Base-by-base conservation (phyloP, 2,329 filamentous ascomycete genomes). In the Botrytis porri region DNA sequence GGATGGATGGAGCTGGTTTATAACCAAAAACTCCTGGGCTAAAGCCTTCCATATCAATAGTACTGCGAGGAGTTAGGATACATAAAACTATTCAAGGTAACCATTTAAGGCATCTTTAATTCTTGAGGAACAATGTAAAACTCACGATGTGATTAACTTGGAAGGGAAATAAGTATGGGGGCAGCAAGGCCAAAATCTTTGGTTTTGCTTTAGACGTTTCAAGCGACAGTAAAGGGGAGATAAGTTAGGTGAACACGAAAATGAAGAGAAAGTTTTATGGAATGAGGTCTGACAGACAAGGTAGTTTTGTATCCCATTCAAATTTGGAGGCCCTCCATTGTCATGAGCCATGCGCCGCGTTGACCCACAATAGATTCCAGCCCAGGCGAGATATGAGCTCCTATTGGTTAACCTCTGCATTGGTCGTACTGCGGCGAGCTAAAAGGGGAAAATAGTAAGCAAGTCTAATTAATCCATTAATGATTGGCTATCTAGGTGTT, bases 251-350 rank as follows among this genome's bases (percentile, higher is more conserved):
- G 64, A 35, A 54, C 8, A 66, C 32, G 22, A 51, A 67, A 22
- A 14, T 39, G 48, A 54, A 54, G 43, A 35, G 18, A 48, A 48
- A 65, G 20, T 64, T 10, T 43, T n/a, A 12, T 22, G 32, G 20
- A 20, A 37, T n/a, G 22, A 66, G n/a, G 32, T 66, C 45, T 66
- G 32, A 66, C 22, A 66, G 35, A 20, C 45, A 39, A 66, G 45
- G 48, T 57, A 22, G 25, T 67, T 67, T 67, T 67, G 64, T 67
- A 67, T 66, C 29, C n/a, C 25, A 39, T n/a, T 57, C 45, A 57
- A 29, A 29, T 29, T 39, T 18, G 64, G 48, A 67, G 64, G 64
- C 48, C 64, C 64, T 67, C 45, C 64, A 67, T 67, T 67, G 22
- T 37, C 45, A 29, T 67, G 20, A 54, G 16, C 45, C 63, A 8